Base-by-base conservation (phyloP, 2,329 filamentous ascomycete species). In the Penicillium janthinellum region DNA sequence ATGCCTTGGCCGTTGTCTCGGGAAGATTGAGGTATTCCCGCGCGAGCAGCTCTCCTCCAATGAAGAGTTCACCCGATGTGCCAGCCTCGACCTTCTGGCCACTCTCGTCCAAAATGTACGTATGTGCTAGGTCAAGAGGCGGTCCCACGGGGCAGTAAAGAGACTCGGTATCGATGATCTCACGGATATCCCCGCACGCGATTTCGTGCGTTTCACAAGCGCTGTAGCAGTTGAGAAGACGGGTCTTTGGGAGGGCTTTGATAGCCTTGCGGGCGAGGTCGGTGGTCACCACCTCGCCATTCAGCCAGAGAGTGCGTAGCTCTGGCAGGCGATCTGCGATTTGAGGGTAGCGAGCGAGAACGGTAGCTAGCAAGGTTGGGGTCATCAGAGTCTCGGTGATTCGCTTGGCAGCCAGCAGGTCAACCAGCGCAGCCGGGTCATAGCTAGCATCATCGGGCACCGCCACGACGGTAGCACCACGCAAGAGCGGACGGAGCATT, bases 371-470 rank as follows among this genome's bases (percentile, higher is more conserved):
- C 14, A 94, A 82, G 0, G 90, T 93, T 0, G 90, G 90, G 0
- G 90, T 93, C 89, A 93, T 93, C 55, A 94, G 82, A 15, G 90
- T 93, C 72, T 94, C 90, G 15, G 90, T 92, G 67, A 92, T 86
- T 57, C 81, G 80, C 70, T 87, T 87, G 15, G 83, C 77, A 0
- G 85, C 79, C 11, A 94, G 84, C 25, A 92, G 77, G 62, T 91
- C 88, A 28, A 92, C 88, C 28, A 94, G 84, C 50, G 88, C 85
- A 37, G 86, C 84, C 0, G 90, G 90, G 64, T 94, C 90, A 68
- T 92, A 93, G 76, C 90, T 92, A 38, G 83, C 84, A 66, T 90
- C 86, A 67, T 94, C 90, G 1, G 90, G 89, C 15, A 93, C 86
- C 3, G 88, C 85, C 22, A 92, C 84, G 4, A 91, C 88, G 0